A percentile compares a stretch with the other conserved stretches of the same genome.
These are phyloP conservation scores for Otatea glauca DNA, from an alignment of 176 grass and related monocot genomes.

Conservation along the genomic window DNA sequence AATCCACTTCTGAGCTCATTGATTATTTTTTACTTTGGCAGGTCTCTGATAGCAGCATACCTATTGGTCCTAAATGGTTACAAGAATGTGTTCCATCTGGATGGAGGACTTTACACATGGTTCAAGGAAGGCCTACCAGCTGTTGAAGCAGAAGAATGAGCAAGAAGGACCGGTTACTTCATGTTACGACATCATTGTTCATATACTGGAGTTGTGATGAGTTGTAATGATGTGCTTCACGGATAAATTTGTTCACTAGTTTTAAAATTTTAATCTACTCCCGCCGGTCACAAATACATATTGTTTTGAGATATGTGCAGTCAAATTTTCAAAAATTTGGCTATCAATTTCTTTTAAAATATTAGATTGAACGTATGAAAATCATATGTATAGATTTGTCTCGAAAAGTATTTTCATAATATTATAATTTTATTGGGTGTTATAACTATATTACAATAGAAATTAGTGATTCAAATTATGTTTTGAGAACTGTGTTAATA, in stretches of 20 bases:
- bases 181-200: background rate
- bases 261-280: background rate
- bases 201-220: slow-evolving; percentile 30
- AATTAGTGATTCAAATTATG: no score
- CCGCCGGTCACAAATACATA: no score
- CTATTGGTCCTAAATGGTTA: slow-evolving; percentile 84
- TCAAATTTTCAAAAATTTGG: no score
- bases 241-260: slow-evolving; percentile 5
- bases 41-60: slow-evolving; percentile 92
- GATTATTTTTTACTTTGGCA: slow-evolving; percentile 40
- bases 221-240: slow-evolving; percentile 2
- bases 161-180: slow-evolving; percentile 2
- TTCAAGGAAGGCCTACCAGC: slow-evolving; percentile 83
- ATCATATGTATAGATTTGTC: no score
- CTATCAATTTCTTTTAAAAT: no score
- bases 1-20: background rate
- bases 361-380: no score
- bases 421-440: no score
- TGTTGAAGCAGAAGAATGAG: slow-evolving; percentile 62
- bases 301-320: no score
- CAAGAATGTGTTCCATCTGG: slow-evolving; percentile 85
- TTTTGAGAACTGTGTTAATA: no score
- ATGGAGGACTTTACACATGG: slow-evolving; percentile 87
- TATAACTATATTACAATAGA: no score
- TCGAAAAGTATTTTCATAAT: no score